Conservation (phyloP, 306 rosid species). For the Vigna reflexopilosa region DNA sequence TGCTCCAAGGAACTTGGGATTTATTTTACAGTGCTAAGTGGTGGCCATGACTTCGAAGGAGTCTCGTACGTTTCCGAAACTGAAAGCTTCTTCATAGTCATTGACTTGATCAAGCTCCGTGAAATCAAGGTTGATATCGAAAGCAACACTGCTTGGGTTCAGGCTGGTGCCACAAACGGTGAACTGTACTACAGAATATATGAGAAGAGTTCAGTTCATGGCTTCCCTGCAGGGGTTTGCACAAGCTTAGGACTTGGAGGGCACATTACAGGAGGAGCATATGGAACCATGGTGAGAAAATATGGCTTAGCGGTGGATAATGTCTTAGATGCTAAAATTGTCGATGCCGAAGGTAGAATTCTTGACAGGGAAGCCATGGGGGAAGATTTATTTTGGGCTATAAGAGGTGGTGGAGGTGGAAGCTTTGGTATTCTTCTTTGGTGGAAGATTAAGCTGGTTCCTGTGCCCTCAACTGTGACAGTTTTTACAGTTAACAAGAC, state of each 20-base stretch:
- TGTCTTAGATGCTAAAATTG: constrained; percentile 59
- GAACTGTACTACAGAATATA: constrained; percentile 64
- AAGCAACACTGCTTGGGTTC: constrained; percentile 68
- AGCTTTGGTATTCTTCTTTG: constrained; percentile 66
- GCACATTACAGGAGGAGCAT: constrained; percentile 78
- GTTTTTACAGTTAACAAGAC: constrained; percentile 55
- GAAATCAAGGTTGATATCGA: constrained; percentile 45
- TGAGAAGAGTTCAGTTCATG: constrained; percentile 51
- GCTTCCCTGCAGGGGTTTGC: constrained; percentile 69
- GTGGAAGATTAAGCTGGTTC: constrained; percentile 70
- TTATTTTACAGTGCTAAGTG: constrained; percentile 62
- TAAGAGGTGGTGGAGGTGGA: constrained; percentile 77
- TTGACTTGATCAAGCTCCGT: constrained; percentile 56
- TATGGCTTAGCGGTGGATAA: constrained; percentile 72
- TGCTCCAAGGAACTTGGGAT: constrained; percentile 55
- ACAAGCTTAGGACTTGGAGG: constrained; percentile 72
- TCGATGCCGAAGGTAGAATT: constrained; percentile 62
- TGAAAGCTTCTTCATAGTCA: constrained; percentile 55
- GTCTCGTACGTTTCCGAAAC: constrained; percentile 55
- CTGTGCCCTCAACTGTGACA: constrained; percentile 66
- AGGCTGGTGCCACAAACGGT: constrained; percentile 69
- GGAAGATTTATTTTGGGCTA: constrained; percentile 76
- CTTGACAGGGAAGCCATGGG: constrained; percentile 68
- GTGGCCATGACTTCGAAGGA: constrained; percentile 75
- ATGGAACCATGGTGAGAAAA: constrained; percentile 69